Percentiles rank a stretch among this genome's conserved stretches.
These are phyloP conservation scores for Talaromyces wortmannii DNA, from an alignment of 495 filamentous ascomycete species.

Conservation along the genomic window DNA sequence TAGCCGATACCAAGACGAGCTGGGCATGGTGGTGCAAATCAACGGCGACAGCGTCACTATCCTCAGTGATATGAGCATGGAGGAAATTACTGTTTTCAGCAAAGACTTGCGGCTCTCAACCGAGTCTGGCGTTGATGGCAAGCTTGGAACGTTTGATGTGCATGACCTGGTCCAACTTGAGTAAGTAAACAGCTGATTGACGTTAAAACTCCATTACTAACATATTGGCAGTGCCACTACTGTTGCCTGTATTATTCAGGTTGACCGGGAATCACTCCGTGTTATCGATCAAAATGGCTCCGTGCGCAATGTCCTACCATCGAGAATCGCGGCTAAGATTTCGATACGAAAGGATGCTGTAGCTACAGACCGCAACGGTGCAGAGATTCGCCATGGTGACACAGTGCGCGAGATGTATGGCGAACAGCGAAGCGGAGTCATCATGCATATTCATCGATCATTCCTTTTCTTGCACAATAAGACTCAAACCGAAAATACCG, in stretches of 20 bases:
- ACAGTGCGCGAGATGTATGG: constrained; percentile 86
- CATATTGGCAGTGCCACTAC: constrained; percentile 56
- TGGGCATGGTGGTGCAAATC: constrained; percentile 94
- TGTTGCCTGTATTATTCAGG: constrained; percentile 88
- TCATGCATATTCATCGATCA: constrained; percentile 85
- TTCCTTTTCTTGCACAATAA: constrained; percentile 84
- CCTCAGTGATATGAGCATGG: constrained; percentile 81
- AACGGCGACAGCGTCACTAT: constrained; percentile 86
- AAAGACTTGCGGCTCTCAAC: constrained; percentile 90
- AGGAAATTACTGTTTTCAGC: constrained; percentile 96
- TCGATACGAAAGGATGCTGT: constrained; percentile 73
- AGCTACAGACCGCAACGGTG: constrained; percentile 87
- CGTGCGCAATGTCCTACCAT: constrained; percentile 73
- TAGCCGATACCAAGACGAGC: constrained; percentile 85
- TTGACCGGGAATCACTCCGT: constrained; percentile 85
- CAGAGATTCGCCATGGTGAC: constrained; percentile 86
- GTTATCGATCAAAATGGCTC: constrained; percentile 88
- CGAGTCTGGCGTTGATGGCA: constrained; percentile 75
- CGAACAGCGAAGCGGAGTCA: constrained; percentile 76
- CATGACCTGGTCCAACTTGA: constrained; percentile 94
- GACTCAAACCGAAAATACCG: constrained; percentile 78
- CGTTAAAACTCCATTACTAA: not conserved
- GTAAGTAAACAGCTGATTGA: constrained; percentile 30
- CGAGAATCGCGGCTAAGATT: constrained; percentile 83
- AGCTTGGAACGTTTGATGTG: constrained; percentile 78